These are phyloP conservation scores for Serendipita sp. DNA, from an alignment of 768 basidiomycete genomes.

Conservation along the genomic window DNA sequence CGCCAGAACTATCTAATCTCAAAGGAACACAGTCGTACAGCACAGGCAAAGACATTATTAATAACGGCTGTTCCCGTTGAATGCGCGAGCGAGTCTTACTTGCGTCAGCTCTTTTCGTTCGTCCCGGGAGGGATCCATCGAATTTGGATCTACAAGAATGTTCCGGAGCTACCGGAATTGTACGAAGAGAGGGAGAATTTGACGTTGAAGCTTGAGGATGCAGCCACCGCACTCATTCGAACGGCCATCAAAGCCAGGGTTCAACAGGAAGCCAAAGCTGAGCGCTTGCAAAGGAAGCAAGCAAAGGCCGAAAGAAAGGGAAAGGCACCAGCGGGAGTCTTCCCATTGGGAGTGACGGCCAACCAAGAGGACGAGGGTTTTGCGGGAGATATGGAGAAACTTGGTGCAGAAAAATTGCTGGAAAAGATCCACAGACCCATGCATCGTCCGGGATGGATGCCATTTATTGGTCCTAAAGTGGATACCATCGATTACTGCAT, in stretches of 20 bases:
- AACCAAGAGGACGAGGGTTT: background rate
- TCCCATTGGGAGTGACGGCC: background rate
- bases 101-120: conserved; percentile 40
- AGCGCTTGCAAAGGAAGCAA: conserved; percentile 20
- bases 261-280: conserved; percentile 22
- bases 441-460: conserved; percentile 34
- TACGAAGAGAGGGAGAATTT: conserved; percentile 31
- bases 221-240: conserved; percentile 33
- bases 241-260: conserved; percentile 22
- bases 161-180: conserved; percentile 23
- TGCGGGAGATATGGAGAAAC: conserved; percentile 10
- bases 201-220: conserved; percentile 41
- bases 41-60: conserved; percentile 54
- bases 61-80: conserved; percentile 47
- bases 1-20: conserved; percentile 33
- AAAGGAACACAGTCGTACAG: conserved; percentile 38
- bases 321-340: conserved; percentile 7
- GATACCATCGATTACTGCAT: conserved; percentile 52
- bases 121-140: conserved; percentile 53
- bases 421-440: conserved; percentile 41
- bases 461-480: conserved; percentile 41
- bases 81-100: conserved; percentile 30
- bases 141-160: conserved; percentile 50
- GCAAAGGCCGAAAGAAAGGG: conserved; percentile 12
- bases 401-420: conserved; percentile 21